phyloP scores from a whole-genome alignment of 805 yeast genomes.

The Gaillardinia entomophila region DNA sequence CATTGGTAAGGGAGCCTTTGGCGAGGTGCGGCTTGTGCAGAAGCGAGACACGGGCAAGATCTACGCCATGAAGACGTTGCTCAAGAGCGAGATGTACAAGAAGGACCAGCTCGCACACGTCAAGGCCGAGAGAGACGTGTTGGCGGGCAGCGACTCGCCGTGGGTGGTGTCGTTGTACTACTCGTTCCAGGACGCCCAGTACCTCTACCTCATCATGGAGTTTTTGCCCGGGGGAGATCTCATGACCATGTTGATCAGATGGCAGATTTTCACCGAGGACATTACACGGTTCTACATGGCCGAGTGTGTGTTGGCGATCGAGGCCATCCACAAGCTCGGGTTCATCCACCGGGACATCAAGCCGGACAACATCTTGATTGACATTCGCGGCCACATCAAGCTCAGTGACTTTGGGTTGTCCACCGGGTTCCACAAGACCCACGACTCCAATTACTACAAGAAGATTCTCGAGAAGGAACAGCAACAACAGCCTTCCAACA shows the following conservation, averaged over 20 bases:
- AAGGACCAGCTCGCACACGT: conserved; percentile 94
- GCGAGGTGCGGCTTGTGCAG: conserved; percentile 92
- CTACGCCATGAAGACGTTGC: conserved; percentile 89
- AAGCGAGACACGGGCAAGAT: conserved; percentile 88
- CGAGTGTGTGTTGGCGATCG: conserved; percentile 91
- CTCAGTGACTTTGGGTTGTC: conserved; percentile 73
- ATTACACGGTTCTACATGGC: conserved; percentile 92
- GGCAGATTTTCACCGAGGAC: conserved; percentile 92
- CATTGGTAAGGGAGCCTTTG: conserved; percentile 93
- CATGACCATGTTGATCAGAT: conserved; percentile 93
- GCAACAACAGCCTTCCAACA: conserved; percentile 5
- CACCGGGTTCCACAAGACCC: conserved; percentile 91
- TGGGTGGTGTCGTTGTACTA: conserved; percentile 84
- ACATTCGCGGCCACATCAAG: conserved; percentile 67
- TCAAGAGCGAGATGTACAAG: conserved; percentile 89
- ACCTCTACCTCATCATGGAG: conserved; percentile 75
- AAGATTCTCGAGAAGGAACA: conserved; percentile 70
- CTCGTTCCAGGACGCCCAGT: conserved; percentile 74
- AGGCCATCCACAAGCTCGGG: conserved; percentile 87
- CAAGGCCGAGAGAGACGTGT: conserved; percentile 91
- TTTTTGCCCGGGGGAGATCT: conserved; percentile 74
- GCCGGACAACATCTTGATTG: conserved; percentile 92
- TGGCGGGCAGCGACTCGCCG: conserved; percentile 84
- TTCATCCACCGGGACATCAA: conserved; percentile 96
- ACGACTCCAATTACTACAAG: conserved; percentile 80